Conservation (phyloP, 331 rosid genomes). For the Prunus yedoensis region DNA sequence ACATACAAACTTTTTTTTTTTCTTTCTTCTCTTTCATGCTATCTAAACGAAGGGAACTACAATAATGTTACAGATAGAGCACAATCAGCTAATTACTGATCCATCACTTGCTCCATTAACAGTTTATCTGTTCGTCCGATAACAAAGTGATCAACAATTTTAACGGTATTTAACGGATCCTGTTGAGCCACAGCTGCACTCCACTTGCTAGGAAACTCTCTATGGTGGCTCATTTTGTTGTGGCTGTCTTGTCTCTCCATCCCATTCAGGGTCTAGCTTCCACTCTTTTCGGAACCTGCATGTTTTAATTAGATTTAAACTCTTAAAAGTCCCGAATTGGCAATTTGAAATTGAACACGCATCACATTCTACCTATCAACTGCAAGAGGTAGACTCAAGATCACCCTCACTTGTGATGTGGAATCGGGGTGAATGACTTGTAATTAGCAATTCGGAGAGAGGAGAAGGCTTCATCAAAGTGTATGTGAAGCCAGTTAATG, state of each 20-base stretch:
- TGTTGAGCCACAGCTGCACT: constrained; percentile 58
- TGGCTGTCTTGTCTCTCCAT: constrained; percentile 38
- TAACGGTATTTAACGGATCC: constrained; percentile 80
- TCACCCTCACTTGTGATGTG: constrained; percentile 67
- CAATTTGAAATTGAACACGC: neutral
- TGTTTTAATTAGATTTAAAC: constrained; percentile 9
- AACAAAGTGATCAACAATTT: constrained; percentile 79
- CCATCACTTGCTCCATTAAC: constrained; percentile 33
- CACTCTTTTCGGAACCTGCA: constrained; percentile 79
- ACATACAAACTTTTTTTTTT: neutral
- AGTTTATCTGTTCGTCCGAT: constrained; percentile 44
- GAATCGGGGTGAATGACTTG: constrained; percentile 87
- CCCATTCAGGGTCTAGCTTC: constrained; percentile 76
- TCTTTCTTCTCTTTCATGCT: constrained; percentile 1
- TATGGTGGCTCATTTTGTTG: constrained; percentile 43
- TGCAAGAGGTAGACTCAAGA: constrained; percentile 92
- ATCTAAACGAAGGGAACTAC: constrained; percentile 15
- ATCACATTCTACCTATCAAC: constrained; percentile 63
- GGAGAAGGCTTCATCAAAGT: constrained; percentile 98
- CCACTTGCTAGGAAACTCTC: constrained; percentile 56
- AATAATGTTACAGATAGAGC: constrained; percentile 17
- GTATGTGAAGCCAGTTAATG: constrained; percentile 93
- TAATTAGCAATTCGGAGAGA: constrained; percentile 96
- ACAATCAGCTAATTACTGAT: constrained; percentile 48
- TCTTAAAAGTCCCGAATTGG: neutral